Base-by-base conservation (phyloP, 2,329 filamentous ascomycete species). In the Colletotrichum chrysophilum region DNA sequence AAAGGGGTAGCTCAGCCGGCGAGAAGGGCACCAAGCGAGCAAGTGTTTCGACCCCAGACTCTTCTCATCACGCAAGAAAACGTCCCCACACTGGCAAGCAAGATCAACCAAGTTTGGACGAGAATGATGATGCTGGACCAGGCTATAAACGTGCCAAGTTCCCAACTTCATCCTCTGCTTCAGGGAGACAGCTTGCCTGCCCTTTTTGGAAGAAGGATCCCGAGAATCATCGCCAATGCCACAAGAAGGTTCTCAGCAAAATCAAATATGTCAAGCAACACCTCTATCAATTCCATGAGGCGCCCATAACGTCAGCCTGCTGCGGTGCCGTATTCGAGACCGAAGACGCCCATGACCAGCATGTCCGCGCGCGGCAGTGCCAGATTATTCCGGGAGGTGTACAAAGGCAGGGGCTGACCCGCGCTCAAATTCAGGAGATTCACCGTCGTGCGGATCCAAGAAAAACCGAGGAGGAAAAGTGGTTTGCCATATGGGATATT, bases 221-320 rank as follows among this genome's bases (percentile, higher is more conserved):
- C 2, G 71, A 77, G 4, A 70, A 75, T 12, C 79, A 84, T 75
- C 76, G 79, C 6, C 67, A 77, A 14, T 84, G 82, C 68, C 82
- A 81, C 56, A 75, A 70, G 16, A 80, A 79, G n/a, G 79, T 78
- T 36, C 70, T 84, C n/a, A 74, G 71, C 9, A 74, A 75, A 7
- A 78, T 82, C n/a, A 78, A 79, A 21, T 79, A 82, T 32, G 81
- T 83, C 16, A 82, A 84, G 61, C 80, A 82, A 13, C 82, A 83
- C 24, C 61, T 83, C 7, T 60, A 60, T 9, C 72, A 79, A 38
- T 79, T 74, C n/a, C 81, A 82, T 52, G 73, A 78, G 26, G 78
- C 78, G 18, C 78, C 79, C 7, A 79, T 80, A 66, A 80, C 80
- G 38, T 82, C 81, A n/a, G 78, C 79, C 5, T 77, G 77, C 16